phyloP scores from a whole-genome alignment of 345 rosid genomes.

The Corchorus capsularis region DNA sequence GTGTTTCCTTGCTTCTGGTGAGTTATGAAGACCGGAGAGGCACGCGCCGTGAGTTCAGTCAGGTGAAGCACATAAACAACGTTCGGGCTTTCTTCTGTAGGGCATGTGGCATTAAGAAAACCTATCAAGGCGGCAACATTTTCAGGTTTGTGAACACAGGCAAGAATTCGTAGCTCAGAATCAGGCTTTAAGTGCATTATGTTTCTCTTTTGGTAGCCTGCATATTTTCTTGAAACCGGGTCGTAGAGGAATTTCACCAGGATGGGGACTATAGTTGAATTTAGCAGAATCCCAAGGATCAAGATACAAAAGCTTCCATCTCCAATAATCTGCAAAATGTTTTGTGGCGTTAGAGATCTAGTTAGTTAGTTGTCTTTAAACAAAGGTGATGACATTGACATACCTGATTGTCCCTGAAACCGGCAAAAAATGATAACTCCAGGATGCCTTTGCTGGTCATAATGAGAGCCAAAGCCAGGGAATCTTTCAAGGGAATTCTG shows the following conservation, averaged over 20 bases:
- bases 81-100: slow-evolving; percentile 19
- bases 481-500: slow-evolving; percentile 48
- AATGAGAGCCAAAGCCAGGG: slow-evolving; percentile 47
- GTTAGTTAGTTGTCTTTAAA: neutral
- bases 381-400: neutral
- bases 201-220: slow-evolving; percentile 37
- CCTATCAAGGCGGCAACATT: slow-evolving; percentile 28
- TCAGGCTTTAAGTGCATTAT: slow-evolving; percentile 29
- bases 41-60: slow-evolving; percentile 26
- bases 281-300: slow-evolving; percentile 1
- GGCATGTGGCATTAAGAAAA: slow-evolving; percentile 18
- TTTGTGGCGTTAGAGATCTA: no score
- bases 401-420: slow-evolving; percentile 32
- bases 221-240: slow-evolving; percentile 49
- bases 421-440: slow-evolving; percentile 37
- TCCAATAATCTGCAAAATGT: slow-evolving; percentile 8
- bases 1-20: slow-evolving; percentile 23
- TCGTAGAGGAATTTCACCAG: slow-evolving; percentile 46
- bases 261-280: slow-evolving; percentile 40
- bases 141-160: slow-evolving; percentile 45
- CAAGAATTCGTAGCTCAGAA: slow-evolving; percentile 34
- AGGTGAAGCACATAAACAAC: slow-evolving; percentile 34
- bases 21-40: slow-evolving; percentile 33
- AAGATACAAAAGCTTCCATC: neutral
- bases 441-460: slow-evolving; percentile 49